phyloP scores from a whole-genome alignment of 768 basidiomycete species.

The Rickenella mellea region DNA sequence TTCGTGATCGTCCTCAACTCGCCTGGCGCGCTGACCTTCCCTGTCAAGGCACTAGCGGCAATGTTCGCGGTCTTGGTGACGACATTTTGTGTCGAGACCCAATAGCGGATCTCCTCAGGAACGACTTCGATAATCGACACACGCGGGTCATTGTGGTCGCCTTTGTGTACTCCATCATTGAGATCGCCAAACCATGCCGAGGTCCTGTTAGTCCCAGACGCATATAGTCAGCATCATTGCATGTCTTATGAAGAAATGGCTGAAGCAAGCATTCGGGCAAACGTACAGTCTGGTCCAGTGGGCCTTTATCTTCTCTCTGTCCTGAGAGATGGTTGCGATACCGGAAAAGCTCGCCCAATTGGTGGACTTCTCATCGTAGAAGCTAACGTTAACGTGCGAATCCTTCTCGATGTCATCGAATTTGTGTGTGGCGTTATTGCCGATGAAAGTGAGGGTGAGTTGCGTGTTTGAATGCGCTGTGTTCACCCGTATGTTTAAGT shows the following conservation, averaged over 20 bases:
- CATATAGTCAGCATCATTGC: slow-evolving; percentile 1
- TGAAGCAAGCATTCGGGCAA: not conserved
- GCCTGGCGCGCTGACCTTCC: slow-evolving; percentile 59
- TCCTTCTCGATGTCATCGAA: slow-evolving; percentile 72
- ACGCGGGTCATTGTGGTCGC: slow-evolving; percentile 71
- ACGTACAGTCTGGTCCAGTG: slow-evolving; percentile 44
- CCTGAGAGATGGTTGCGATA: slow-evolving; percentile 53
- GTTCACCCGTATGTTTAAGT: slow-evolving; percentile 1
- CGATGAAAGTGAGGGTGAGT: slow-evolving; percentile 56
- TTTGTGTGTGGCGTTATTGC: slow-evolving; percentile 65
- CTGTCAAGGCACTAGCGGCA: slow-evolving; percentile 48
- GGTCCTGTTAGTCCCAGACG: slow-evolving; percentile 30
- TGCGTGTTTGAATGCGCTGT: slow-evolving; percentile 37
- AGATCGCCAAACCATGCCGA: slow-evolving; percentile 82
- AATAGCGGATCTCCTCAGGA: slow-evolving; percentile 77
- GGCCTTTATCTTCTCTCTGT: slow-evolving; percentile 54
- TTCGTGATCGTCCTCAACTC: slow-evolving; percentile 67
- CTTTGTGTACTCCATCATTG: slow-evolving; percentile 76
- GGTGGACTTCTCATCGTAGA: slow-evolving; percentile 58
- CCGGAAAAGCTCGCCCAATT: slow-evolving; percentile 79
- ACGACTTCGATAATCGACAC: slow-evolving; percentile 71
- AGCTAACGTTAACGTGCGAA: slow-evolving; percentile 71
- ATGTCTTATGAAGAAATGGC: not conserved
- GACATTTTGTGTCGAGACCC: slow-evolving; percentile 52
- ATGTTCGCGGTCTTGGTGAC: slow-evolving; percentile 53